Base-by-base conservation (phyloP, 2,329 filamentous ascomycete genomes). In the Thielaviopsis euricoi region DNA sequence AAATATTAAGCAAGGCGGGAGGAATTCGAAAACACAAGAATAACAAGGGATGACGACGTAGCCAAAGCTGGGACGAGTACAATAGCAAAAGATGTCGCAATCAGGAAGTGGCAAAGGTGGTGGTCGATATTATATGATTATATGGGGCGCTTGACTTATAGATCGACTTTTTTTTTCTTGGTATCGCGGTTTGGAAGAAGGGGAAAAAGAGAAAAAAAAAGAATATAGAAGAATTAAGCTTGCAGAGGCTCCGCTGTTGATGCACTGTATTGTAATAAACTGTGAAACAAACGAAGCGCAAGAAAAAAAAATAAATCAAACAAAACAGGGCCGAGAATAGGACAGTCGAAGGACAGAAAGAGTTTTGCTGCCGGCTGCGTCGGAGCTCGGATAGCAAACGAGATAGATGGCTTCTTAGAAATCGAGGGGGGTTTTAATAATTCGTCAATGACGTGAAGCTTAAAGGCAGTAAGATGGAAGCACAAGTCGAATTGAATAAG, bases 351-450 rank as follows among this genome's bases (percentile, higher is more conserved):
- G n/a, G 37, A 2, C 37, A 43, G 37, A 2, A 12, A 43, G 37
- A 15, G 13, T 43, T 43, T 43, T n/a, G 37, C 37, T 43, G 40
- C 23, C 53, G 53, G 53, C 53, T 55, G 9, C 9, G 40, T 55
- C 53, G 53, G 53, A n/a, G 40, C 53, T 55, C 46, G 53, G 43
- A 29, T 40, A 13, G 15, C 53, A 55, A 55, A 55, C 29, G 17
- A 48, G 53, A 48, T 21, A n/a, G 19, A 53, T 25, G 37, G 25
- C 29, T 33, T 33, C 29, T 33, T 33, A 33, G 29, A 33, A 33
- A 33, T 33, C 29, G 23, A n/a, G n/a, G 43, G 40, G 53, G 29
- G 25, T 33, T 29, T 29, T 22, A 46, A 46, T 46, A 46, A 43
- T 6, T 43, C 15, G 13, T 43, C 37, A 43, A 43, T 43, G 29